These are phyloP conservation scores for Starmera dryadoides DNA, from an alignment of 805 yeast species.

Conservation along the genomic window DNA sequence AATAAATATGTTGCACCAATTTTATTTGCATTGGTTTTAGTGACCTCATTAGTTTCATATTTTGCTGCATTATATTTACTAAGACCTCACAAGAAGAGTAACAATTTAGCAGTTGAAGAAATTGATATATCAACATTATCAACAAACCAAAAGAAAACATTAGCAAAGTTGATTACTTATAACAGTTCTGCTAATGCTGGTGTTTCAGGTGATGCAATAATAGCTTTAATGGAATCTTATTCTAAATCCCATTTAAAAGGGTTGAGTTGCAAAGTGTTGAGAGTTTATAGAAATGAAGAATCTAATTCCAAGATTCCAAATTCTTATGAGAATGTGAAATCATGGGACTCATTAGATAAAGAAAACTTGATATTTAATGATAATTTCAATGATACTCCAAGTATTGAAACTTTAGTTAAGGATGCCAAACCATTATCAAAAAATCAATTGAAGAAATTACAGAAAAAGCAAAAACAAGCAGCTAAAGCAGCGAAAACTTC, in stretches of 20 bases:
- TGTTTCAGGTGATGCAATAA: neutral
- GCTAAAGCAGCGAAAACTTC: neutral
- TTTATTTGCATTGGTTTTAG: neutral
- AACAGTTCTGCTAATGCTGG: neutral
- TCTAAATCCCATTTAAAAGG: neutral
- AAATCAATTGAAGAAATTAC: conserved; percentile 1
- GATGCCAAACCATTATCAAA: conserved; percentile 1
- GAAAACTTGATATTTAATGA: neutral
- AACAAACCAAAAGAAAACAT: neutral
- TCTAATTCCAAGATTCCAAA: neutral
- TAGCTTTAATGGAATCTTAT: neutral
- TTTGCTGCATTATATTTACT: neutral
- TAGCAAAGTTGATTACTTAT: neutral
- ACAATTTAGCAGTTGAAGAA: neutral
- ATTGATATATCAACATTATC: neutral
- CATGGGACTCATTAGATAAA: neutral
- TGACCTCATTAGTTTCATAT: neutral
- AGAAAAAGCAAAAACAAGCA: neutral
- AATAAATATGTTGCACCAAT: neutral
- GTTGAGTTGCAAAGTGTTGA: neutral
- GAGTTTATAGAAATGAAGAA: neutral
- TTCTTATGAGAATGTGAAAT: neutral
- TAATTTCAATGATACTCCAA: neutral
- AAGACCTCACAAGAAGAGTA: neutral
- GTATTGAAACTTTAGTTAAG: neutral